phyloP scores from a whole-genome alignment of 1,284 basidiomycete species.

The Schizophyllum commune region DNA sequence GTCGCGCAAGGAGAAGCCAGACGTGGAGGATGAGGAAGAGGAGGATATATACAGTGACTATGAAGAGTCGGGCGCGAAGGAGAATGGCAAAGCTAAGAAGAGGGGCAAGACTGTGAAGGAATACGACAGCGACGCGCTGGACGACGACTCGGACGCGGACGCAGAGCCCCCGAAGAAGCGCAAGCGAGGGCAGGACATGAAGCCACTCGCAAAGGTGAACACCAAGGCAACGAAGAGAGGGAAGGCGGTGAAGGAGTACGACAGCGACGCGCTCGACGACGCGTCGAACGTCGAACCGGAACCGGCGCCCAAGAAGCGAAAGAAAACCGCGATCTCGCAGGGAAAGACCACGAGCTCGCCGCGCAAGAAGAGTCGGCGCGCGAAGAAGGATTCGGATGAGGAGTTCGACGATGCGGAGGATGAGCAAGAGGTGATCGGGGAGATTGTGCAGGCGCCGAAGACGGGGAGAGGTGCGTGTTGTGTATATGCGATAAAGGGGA shows the following conservation, averaged over 20 bases:
- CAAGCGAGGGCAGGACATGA: not conserved
- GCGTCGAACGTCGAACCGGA: slow-evolving; percentile 24
- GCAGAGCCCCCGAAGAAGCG: not conserved
- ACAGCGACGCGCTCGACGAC: slow-evolving; percentile 47
- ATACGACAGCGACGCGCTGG: not conserved
- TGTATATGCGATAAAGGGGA: not conserved
- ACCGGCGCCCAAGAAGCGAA: slow-evolving; percentile 26
- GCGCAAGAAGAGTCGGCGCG: slow-evolving; percentile 17
- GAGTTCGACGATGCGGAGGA: slow-evolving; percentile 47
- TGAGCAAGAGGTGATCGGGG: slow-evolving; percentile 64
- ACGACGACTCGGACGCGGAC: not conserved
- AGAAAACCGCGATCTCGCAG: slow-evolving; percentile 24
- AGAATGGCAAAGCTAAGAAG: too few relatives aligned
- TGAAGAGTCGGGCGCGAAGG: too few relatives aligned
- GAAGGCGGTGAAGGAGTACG: slow-evolving; percentile 16
- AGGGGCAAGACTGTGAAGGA: too few relatives aligned
- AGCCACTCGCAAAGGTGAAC: not conserved
- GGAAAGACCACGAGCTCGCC: slow-evolving; percentile 21
- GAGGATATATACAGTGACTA: too few relatives aligned
- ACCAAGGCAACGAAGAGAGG: slow-evolving; percentile 12
- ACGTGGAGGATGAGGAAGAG: too few relatives aligned
- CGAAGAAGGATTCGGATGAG: slow-evolving; percentile 27
- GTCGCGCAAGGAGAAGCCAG: not conserved
- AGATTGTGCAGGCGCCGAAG: slow-evolving; percentile 68
- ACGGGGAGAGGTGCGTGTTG: slow-evolving; percentile 63